Percentiles rank a stretch among this genome's conserved stretches.
Evolutionary conservation across 345 rosid species (phyloP).

Genomic region (Brassica cretica): DNA sequence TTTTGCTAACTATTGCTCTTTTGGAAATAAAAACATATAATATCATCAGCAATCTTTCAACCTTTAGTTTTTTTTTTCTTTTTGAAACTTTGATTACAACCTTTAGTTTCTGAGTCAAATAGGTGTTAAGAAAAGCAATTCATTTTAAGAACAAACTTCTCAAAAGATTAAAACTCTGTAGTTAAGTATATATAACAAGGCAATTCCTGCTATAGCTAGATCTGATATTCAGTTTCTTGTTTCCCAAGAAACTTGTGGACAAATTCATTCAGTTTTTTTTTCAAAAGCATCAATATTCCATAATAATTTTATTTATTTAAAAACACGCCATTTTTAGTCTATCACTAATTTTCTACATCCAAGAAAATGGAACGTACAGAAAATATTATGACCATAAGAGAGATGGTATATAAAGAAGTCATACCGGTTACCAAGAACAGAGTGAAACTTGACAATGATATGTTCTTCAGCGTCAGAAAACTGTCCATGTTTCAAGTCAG

Average conservation of each 20-base stretch:
- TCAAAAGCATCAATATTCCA: not conserved
- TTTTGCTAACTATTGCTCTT: not conserved
- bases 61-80: no score
- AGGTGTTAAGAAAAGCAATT: not conserved
- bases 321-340: not conserved
- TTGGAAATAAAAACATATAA: not conserved
- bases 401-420: not conserved
- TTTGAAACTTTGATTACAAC: not conserved
- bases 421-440: slow-evolving; percentile 91
- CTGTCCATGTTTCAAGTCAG: slow-evolving; percentile 82
- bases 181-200: not conserved
- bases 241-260: not conserved
- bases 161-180: not conserved
- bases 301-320: not conserved
- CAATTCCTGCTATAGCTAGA: not conserved
- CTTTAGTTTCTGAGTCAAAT: not conserved
- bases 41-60: not conserved
- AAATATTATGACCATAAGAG: not conserved
- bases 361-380: not conserved
- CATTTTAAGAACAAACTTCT: not conserved
- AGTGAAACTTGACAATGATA: slow-evolving; percentile 76
- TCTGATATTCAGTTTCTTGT: not conserved
- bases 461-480: slow-evolving; percentile 81
- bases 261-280: not conserved
- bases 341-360: not conserved